A percentile compares a stretch with the other conserved stretches of the same genome.
Conservation (phyloP, 179 eudicot genomes). For the Heliamphora ciliata region DNA sequence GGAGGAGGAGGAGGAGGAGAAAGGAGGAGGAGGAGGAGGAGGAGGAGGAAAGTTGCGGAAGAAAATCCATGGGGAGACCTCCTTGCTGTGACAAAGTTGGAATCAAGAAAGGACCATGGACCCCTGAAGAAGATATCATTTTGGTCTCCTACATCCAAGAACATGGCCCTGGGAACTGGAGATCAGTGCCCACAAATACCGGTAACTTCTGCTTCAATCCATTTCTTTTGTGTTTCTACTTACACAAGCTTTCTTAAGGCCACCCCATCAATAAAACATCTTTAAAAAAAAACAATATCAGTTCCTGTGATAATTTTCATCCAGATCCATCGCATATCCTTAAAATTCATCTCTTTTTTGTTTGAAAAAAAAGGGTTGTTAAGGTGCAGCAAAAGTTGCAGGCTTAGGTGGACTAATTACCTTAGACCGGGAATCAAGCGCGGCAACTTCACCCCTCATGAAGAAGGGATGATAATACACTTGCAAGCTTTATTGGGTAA, state of each 20-base stretch:
- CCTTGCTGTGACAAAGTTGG: slow-evolving; percentile 59
- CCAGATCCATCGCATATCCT: background rate
- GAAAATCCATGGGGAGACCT: slow-evolving; percentile 44
- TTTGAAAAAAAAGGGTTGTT: slow-evolving; percentile 28
- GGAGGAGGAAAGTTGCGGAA: slow-evolving; percentile 7
- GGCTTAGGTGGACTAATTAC: slow-evolving; percentile 59
- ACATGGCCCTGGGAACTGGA: slow-evolving; percentile 64
- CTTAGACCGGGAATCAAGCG: slow-evolving; percentile 55
- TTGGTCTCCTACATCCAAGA: slow-evolving; percentile 53
- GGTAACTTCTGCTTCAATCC: slow-evolving; percentile 22
- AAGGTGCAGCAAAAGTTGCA: slow-evolving; percentile 66
- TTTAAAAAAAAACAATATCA: background rate
- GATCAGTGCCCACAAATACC: slow-evolving; percentile 48
- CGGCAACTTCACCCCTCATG: slow-evolving; percentile 58
- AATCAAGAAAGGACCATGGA: slow-evolving; percentile 65
- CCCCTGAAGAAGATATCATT: slow-evolving; percentile 57
- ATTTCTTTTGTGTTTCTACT: background rate
- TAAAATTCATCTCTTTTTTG: background rate
- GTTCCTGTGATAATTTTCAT: background rate
- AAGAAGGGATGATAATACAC: slow-evolving; percentile 56
- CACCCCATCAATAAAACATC: background rate
- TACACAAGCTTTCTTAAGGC: background rate
- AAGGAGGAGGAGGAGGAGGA: slow-evolving; percentile 4
- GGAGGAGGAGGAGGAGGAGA: background rate
- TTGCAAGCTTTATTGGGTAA: slow-evolving; percentile 55